Evolutionary conservation across 148 eudicot species (phyloP).

Genomic region (Beta vulgaris): DNA sequence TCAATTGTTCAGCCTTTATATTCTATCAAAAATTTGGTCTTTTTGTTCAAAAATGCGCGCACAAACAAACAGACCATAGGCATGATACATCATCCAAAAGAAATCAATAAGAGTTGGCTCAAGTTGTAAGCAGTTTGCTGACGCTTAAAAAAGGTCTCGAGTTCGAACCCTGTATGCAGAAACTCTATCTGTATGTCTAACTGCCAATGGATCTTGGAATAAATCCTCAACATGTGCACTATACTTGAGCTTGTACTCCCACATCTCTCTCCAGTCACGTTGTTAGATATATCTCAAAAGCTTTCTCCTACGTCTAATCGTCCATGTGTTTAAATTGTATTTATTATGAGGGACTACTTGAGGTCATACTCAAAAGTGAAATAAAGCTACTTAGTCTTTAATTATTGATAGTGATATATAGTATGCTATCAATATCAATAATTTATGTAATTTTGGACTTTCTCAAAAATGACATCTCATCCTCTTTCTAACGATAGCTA

Average conservation of each 20-base stretch:
- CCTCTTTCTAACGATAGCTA: background rate
- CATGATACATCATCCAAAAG: no score
- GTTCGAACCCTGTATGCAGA: no score
- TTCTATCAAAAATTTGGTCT: no score
- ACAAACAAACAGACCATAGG: no score
- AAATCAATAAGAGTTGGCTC: no score
- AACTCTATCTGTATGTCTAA: no score
- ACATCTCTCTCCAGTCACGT: background rate
- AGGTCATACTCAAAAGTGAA: background rate
- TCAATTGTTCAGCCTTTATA: no score
- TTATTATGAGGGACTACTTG: background rate
- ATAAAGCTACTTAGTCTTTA: background rate
- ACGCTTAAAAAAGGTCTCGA: no score
- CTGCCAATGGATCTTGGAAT: background rate
- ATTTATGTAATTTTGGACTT: background rate
- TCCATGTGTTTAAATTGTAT: background rate
- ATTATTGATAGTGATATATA: background rate
- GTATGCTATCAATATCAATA: background rate
- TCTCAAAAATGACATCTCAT: background rate
- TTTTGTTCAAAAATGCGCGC: no score
- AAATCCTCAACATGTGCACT: background rate
- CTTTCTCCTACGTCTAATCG: no score
- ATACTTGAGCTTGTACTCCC: background rate
- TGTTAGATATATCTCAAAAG: background rate
- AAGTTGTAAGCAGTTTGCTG: no score